phyloP scores from a whole-genome alignment of 2,329 filamentous ascomycete species.

The Monosporascus sp. region DNA sequence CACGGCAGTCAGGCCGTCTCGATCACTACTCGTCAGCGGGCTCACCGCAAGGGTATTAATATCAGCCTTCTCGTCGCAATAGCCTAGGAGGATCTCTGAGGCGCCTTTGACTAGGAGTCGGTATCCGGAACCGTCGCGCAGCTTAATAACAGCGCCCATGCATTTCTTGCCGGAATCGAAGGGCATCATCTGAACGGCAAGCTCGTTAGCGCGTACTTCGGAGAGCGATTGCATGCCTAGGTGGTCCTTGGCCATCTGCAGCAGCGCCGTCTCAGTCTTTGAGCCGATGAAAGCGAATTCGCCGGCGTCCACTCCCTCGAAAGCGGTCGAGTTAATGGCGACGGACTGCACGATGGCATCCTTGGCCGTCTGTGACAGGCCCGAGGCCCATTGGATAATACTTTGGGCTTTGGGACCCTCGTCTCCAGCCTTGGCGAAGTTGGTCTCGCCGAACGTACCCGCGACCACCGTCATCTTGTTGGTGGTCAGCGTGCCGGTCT shows the following conservation, averaged over 20 bases:
- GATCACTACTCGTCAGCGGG: conserved; percentile 52
- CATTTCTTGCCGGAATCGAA: conserved; percentile 53
- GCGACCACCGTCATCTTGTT: conserved; percentile 76
- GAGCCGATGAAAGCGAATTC: conserved; percentile 46
- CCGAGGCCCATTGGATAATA: conserved; percentile 26
- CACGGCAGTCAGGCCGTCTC: conserved; percentile 45
- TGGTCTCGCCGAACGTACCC: conserved; percentile 54
- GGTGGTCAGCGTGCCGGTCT: conserved; percentile 70
- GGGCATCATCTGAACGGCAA: conserved; percentile 46
- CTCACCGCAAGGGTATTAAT: conserved; percentile 35
- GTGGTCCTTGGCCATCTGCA: conserved; percentile 45
- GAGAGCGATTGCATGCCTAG: conserved; percentile 44
- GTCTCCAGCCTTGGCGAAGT: conserved; percentile 22
- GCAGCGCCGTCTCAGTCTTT: conserved; percentile 52
- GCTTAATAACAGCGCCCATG: conserved; percentile 50
- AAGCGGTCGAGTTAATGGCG: conserved; percentile 55
- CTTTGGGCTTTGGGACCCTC: conserved; percentile 14
- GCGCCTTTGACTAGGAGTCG: conserved; percentile 52
- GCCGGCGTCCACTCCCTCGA: conserved; percentile 45
- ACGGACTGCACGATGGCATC: conserved; percentile 37
- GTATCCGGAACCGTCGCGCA: conserved; percentile 37
- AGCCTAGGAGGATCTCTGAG: conserved; percentile 49
- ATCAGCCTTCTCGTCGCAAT: conserved; percentile 32
- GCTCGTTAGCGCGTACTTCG: conserved; percentile 40
- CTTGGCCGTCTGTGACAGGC: conserved; percentile 24